A percentile compares a stretch with the other conserved stretches of the same genome.
Conservation (phyloP, 31 red algal species). For the Odonthalia washingtoniensis region DNA sequence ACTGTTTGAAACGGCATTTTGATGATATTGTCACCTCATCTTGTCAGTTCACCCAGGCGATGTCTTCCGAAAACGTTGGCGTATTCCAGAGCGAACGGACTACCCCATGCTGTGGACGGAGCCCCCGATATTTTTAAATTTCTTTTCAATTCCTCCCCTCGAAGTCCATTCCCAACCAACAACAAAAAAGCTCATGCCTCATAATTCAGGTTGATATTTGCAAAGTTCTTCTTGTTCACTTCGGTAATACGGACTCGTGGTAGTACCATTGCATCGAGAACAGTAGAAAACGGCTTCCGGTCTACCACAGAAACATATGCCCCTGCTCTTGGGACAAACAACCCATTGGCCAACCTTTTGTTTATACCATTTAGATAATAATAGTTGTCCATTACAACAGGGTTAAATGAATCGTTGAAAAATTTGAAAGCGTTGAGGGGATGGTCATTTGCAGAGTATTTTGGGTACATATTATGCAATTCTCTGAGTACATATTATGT, state of each 20-base stretch:
- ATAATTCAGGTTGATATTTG: background rate
- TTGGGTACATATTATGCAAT: too few relatives aligned
- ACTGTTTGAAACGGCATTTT: background rate
- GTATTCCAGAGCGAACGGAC: background rate
- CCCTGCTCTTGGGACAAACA: background rate
- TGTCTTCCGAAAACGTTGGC: background rate
- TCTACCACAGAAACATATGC: background rate
- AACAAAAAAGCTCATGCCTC: background rate
- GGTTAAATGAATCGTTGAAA: too few relatives aligned
- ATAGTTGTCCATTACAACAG: too few relatives aligned
- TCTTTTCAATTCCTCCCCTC: background rate
- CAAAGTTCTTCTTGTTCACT: background rate
- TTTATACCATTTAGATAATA: too few relatives aligned
- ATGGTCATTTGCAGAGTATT: too few relatives aligned
- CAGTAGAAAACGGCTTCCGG: background rate
- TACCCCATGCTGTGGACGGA: background rate
- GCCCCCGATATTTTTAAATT: background rate
- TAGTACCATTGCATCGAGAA: background rate
- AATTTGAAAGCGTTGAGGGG: too few relatives aligned
- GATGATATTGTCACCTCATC: background rate
- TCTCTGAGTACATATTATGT: too few relatives aligned
- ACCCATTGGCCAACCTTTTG: too few relatives aligned
- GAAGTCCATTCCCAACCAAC: background rate
- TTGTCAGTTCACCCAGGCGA: background rate
- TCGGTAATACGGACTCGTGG: background rate